Evolutionary conservation across 805 yeast species (phyloP).

Genomic region (Candida namnaoensis): DNA sequence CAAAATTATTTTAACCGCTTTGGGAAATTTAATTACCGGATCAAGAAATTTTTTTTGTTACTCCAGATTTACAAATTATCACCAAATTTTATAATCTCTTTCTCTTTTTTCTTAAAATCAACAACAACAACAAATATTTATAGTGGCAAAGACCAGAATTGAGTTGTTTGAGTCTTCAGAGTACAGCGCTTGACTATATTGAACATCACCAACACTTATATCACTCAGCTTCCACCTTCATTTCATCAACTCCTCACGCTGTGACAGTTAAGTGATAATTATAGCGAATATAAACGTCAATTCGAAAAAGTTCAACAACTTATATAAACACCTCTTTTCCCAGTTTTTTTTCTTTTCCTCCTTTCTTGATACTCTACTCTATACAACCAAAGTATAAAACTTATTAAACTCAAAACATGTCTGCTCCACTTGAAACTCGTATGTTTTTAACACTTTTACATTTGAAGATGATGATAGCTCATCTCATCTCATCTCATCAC

Average conservation of each 20-base stretch:
- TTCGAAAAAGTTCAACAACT: neutral
- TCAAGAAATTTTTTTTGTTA: neutral
- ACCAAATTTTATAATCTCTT: neutral
- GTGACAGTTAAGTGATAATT: slow-evolving; percentile 16
- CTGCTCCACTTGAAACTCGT: neutral
- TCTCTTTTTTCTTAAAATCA: neutral
- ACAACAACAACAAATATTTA: too few relatives aligned
- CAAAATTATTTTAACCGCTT: neutral
- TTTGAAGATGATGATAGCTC: neutral
- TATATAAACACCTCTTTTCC: neutral
- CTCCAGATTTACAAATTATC: neutral
- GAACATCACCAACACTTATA: too few relatives aligned
- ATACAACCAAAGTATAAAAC: neutral
- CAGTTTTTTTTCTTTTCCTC: neutral
- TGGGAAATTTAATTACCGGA: neutral
- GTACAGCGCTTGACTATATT: too few relatives aligned
- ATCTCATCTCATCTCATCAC: neutral
- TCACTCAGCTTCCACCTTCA: too few relatives aligned
- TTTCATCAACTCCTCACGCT: too few relatives aligned
- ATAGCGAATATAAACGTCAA: slow-evolving; percentile 15
- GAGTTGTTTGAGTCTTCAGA: too few relatives aligned
- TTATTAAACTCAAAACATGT: neutral
- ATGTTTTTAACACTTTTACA: neutral
- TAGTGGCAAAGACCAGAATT: too few relatives aligned
- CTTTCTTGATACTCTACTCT: too few relatives aligned